Percentiles rank a stretch among this genome's conserved stretches.
phyloP scores from a whole-genome alignment of 169 alveolate genomes.

The Eimeria praecox region DNA sequence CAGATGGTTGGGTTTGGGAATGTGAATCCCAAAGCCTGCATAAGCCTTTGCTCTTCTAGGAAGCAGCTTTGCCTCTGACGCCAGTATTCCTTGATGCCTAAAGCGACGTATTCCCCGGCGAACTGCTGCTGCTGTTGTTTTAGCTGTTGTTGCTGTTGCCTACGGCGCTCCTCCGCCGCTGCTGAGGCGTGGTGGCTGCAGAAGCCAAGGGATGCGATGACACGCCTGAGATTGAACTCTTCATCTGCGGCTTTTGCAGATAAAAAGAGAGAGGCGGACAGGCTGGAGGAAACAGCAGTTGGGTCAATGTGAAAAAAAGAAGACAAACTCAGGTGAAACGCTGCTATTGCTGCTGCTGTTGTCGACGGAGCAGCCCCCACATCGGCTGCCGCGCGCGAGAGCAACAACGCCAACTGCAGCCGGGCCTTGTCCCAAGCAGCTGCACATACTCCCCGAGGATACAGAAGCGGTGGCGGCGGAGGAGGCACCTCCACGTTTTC shows the following conservation, averaged over 20 bases:
- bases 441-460: slow-evolving; percentile 64
- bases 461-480: slow-evolving; percentile 47
- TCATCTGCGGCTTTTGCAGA: slow-evolving; percentile 67
- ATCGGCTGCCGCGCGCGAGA: slow-evolving; percentile 75
- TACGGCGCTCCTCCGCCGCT: slow-evolving; percentile 50
- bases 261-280: slow-evolving; percentile 73
- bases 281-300: slow-evolving; percentile 46
- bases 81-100: slow-evolving; percentile 79
- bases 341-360: slow-evolving; percentile 70
- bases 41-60: slow-evolving; percentile 73
- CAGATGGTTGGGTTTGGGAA: slow-evolving; percentile 44
- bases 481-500: neutral
- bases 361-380: slow-evolving; percentile 58
- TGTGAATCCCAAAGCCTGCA: slow-evolving; percentile 74
- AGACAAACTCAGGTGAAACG: slow-evolving; percentile 45
- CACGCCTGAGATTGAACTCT: slow-evolving; percentile 68
- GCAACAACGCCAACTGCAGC: slow-evolving; percentile 68
- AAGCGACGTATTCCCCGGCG: slow-evolving; percentile 39
- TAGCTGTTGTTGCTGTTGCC: slow-evolving; percentile 50
- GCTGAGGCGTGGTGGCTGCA: slow-evolving; percentile 65
- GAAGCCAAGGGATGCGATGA: slow-evolving; percentile 54
- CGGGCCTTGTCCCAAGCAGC: slow-evolving; percentile 80
- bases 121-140: slow-evolving; percentile 31
- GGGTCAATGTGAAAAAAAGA: slow-evolving; percentile 64
- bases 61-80: slow-evolving; percentile 64